Base-by-base conservation (phyloP, 2,329 filamentous ascomycete species). In the Fusarium mexicanum region DNA sequence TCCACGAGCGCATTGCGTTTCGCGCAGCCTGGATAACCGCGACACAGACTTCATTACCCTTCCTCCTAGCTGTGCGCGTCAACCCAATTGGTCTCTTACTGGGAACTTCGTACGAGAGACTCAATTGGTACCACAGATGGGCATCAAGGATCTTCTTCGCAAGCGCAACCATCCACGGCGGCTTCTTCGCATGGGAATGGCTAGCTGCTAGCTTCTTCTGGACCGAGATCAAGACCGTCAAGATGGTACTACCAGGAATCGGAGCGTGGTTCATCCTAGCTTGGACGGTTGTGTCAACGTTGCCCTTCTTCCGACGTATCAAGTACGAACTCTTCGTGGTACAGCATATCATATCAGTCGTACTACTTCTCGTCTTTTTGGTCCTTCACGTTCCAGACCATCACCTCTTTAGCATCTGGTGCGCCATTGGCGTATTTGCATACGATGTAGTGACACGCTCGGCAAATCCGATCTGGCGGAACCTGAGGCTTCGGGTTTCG, bases 251-350 rank as follows among this genome's bases (percentile, higher is more conserved):
- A 24, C 75, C 74, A 16, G 78, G 78, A 6, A 61, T 79, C 6
- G 78, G 64, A 35, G 78, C 78, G 2, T 79, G 78, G 78, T 61
- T 73, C 18, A 67, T 79, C 3, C 53, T 79, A 9, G 48, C 75
- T 4, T 79, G 78, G 78, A 79, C 76, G 6, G 51, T 77, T 2
- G 12, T 74, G 7, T 79, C 76, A 5, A 78, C 76, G 1, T 33
- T 78, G 22, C 61, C 64, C 5, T 76, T 77, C 17, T 70, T 79
- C 13, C 75, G 78, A n/a, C 76, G 71, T 20, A 66, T 77, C 22
- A 77, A 75, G 59, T 79, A 79, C 35, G 78, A 79, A 55, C 64
- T 79, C 5, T 79, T 79, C n/a, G 76, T 79, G 14, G 35, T 75
- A n/a, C 78, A 79, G 50, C 78, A 79, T 31, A 69, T 79, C 13